phyloP scores from a whole-genome alignment of 2,329 filamentous ascomycete species.

The Pestalotiopsis sp. region DNA sequence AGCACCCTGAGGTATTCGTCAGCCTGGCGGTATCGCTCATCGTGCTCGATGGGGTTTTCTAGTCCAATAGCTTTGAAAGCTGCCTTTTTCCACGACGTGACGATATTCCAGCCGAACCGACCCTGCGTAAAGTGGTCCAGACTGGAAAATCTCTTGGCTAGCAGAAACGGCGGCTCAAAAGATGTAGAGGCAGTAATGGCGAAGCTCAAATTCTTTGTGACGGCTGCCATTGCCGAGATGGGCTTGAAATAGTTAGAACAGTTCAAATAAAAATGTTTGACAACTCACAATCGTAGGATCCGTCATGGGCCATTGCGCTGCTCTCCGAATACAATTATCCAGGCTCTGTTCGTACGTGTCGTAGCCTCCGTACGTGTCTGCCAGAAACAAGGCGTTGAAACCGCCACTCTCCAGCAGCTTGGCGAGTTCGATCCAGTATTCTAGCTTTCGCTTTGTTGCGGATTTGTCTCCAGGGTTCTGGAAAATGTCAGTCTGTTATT shows the following conservation, averaged over 20 bases:
- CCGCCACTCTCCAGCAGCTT: conserved; percentile 63
- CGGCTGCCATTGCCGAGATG: conserved; percentile 67
- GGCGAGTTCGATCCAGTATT: conserved; percentile 67
- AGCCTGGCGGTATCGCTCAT: conserved; percentile 62
- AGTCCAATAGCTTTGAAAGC: conserved; percentile 65
- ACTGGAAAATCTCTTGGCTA: conserved; percentile 65
- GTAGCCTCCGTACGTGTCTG: conserved; percentile 67
- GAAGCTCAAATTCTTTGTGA: conserved; percentile 65
- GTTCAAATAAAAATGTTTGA: conserved; percentile 23
- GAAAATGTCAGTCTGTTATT: neutral
- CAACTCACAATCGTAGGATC: conserved; percentile 61
- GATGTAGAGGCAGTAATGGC: conserved; percentile 66
- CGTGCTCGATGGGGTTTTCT: conserved; percentile 60
- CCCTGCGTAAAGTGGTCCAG: conserved; percentile 65
- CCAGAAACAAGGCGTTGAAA: conserved; percentile 67
- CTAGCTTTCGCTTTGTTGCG: conserved; percentile 59
- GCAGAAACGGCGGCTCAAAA: conserved; percentile 63
- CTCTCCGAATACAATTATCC: conserved; percentile 62
- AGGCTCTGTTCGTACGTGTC: conserved; percentile 63
- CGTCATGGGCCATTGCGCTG: conserved; percentile 67
- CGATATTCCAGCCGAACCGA: conserved; percentile 68
- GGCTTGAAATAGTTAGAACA: conserved; percentile 39
- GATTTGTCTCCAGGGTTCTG: conserved; percentile 64
- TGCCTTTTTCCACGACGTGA: conserved; percentile 55
- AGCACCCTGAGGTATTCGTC: conserved; percentile 64